A percentile compares a stretch with the other conserved stretches of the same genome.
Conservation (phyloP, 768 basidiomycete genomes). For the Boletus rubescentipes region DNA sequence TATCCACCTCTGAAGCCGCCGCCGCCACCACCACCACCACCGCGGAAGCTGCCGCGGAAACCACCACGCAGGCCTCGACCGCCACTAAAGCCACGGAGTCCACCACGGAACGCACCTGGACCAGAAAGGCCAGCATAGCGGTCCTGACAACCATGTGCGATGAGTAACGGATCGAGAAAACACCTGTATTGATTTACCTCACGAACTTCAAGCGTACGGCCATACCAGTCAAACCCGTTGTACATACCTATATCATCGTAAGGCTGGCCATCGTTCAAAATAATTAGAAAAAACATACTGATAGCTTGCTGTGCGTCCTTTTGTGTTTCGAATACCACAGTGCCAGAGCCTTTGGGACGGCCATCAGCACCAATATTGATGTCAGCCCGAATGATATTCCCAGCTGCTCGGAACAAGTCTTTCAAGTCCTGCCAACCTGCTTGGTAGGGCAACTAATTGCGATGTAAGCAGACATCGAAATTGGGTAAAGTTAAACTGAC, state of each 20-base stretch:
- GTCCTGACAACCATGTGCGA: conserved; percentile 49
- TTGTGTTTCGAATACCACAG: conserved; percentile 89
- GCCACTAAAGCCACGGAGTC: conserved; percentile 55
- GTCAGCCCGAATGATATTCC: conserved; percentile 93
- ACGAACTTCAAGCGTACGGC: conserved; percentile 91
- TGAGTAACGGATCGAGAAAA: background rate
- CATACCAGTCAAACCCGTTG: conserved; percentile 97
- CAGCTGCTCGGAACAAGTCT: conserved; percentile 93
- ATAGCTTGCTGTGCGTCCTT: conserved; percentile 93
- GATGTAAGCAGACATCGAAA: conserved; percentile 2
- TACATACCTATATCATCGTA: conserved; percentile 70
- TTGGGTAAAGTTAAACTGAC: conserved; percentile 42
- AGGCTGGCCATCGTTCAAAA: background rate
- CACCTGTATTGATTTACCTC: conserved; percentile 55
- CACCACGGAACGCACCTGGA: conserved; percentile 54
- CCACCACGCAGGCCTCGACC: conserved; percentile 30
- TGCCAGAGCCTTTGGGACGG: conserved; percentile 94
- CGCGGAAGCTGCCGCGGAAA: conserved; percentile 45
- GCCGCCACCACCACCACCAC: conserved; percentile 44
- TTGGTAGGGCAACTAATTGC: conserved; percentile 80
- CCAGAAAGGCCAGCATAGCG: conserved; percentile 86
- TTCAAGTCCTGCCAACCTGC: conserved; percentile 99
- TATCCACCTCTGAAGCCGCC: conserved; percentile 56
- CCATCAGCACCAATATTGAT: conserved; percentile 94
- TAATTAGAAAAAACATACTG: conserved; percentile 48